Evolutionary conservation across 345 rosid genomes (phyloP), one percentile per base, ranked within the genome.

Genomic region (Populus pruinosa): DNA sequence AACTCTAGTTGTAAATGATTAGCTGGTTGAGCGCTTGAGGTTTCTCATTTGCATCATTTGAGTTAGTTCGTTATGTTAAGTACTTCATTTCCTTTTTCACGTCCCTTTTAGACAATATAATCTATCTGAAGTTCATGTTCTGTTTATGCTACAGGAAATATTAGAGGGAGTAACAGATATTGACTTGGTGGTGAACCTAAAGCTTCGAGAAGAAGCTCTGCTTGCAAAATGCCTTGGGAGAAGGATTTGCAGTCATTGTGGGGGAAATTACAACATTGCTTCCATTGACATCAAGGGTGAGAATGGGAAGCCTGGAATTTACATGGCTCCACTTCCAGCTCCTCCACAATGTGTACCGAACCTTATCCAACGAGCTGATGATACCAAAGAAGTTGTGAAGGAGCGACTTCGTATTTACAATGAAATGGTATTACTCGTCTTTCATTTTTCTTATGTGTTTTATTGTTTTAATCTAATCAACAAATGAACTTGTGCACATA

Each of bases 171-270:
- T 96, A 23, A 92, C 92, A 25, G 87, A 92, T 71, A 83, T 92
- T 25, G 96, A 94, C 81, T 80, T 94, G 78, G 99, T 92, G 79
- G 73, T 94, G 55, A 96, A 96, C 87, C 81, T 96, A 67, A 89
- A 89, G 94, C 99, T 94, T 63, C 79, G 82, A 50, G 92, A 94
- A 86, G 98, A 92, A 82, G 99, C 95, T 0, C 84, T 96, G 70
- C 88, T 96, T 43, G 98, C 95, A 7, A 96, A 96, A 85, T 96
- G 99, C 85, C 89, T 96, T 23, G 99, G 98, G 61, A 88, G 99
- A 82, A 91, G 99, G 82, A 96, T 89, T 39, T 96, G 99, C 73
- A 88, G 92, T 9, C 91, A 94, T 56, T 96, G 99, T 78, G 94
- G 98, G 74, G 92, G 84, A 74, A 96, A 94, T 87, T 96, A 89